Evolutionary conservation across 1,284 basidiomycete genomes (phyloP), one percentile per base, ranked within the genome.

Genomic region (Puccinia hordei): DNA sequence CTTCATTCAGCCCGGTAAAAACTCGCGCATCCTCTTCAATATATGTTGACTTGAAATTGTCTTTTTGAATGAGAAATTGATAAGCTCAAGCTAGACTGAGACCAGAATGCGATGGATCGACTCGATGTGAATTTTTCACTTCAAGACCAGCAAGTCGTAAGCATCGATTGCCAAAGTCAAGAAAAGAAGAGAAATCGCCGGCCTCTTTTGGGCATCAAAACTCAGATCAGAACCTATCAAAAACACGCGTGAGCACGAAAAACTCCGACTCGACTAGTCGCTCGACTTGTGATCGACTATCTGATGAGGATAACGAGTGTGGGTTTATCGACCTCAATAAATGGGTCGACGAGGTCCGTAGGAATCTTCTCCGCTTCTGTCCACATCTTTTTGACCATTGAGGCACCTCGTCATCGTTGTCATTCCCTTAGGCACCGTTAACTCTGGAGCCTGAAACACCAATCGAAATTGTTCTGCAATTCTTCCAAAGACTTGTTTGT

Each of bases 401-500:
- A 46, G n/a, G 15, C 46, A 24, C 30, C 15, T 30, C 30, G 30
- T 17, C 33, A n/a, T 63, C 30, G 13, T 38, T 35, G 2, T 38
- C 63, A 27, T 38, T 19, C 85, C 91, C 4, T 90, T 91, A 89
- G 80, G 88, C 90, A 0, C 87, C 90, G 1, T 87, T 91, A 79
- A 89, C 91, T 81, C 87, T 92, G 78, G 87, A 90, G 61, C 89
- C 90, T 83, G 90, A 91, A 82, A 89, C 90, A 22, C 90, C 91
- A 3, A 88, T 90, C 82, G 90, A 92, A 83, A 86, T 91, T 22
- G 90, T 92, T 12, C 90, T 91, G 44, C 89, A 87, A 83, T 90
- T 90, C 88, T 91, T 92, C 86, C 90, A 91, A 84, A 91, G 90
- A 86, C 85, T 92, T 85, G 91, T 90, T 80, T 71, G 88, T 71